Evolutionary conservation across 2,329 filamentous ascomycete species (phyloP), one percentile per base, ranked within the genome.

Genomic region (Alternaria hordeiaustralica): DNA sequence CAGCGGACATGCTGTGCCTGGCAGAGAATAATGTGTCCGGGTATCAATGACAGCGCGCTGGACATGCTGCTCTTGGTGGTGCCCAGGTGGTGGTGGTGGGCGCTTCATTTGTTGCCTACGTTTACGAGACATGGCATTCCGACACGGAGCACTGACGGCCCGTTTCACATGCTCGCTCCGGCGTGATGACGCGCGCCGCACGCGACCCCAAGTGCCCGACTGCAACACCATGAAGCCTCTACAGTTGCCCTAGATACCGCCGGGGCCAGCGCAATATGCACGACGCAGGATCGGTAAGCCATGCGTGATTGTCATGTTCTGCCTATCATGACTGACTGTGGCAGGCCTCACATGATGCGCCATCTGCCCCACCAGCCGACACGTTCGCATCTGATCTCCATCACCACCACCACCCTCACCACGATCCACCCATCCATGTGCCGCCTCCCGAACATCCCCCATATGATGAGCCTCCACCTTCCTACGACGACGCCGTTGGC

Each of bases 1-100:
- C 79, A 78, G 74, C 76, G 63, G 78, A 77, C 79, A 81, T 81
- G 69, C 68, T 79, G 76, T 63, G 66, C 69, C 61, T 66, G 57
- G 64, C 67, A 65, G 65, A 57, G 61, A 44, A 50, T 65, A 36
- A 53, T 30, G 53, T 66, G 65, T 72, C 67, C 59, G 67, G 58
- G 56, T 57, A 62, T 63, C 21, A 59, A 62, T 62, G 65, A 58
- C 54, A 58, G 63, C 54, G 56, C 68, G 57, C 63, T 54, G 73
- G 65, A 77, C 77, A 79, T 79, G 68, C 73, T 78, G 72, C 58
- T 63, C 59, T 25, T 46, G 20, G 44, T 55, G 46, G 51, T 41
- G 36, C 36, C 36, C 36, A 41, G 36, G 36, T 36, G 53, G 49
- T 44, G 26, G 44, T 55, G 64, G 50, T 54, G 60, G 50, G 65